phyloP scores from a whole-genome alignment of 768 basidiomycete genomes.

The Leucocoprinus leucothites region DNA sequence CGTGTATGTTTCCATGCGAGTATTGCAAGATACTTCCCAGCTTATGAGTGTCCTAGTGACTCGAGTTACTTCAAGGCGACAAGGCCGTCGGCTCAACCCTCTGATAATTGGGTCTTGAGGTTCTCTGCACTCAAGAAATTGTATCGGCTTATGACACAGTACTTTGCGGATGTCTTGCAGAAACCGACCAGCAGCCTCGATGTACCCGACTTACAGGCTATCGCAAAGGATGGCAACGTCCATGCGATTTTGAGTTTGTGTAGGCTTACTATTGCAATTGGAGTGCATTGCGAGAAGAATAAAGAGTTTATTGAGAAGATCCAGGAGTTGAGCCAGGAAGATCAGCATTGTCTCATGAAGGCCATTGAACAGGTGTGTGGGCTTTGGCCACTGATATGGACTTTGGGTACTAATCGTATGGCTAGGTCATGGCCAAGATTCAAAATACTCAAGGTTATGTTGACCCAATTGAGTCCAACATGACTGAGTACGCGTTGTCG shows the following conservation, averaged over 20 bases:
- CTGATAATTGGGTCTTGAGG: slow-evolving; percentile 89
- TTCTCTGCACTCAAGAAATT: slow-evolving; percentile 81
- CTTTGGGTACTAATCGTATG: background rate
- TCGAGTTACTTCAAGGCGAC: slow-evolving; percentile 69
- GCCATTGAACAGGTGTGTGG: slow-evolving; percentile 83
- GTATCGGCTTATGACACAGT: slow-evolving; percentile 86
- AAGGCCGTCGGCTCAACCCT: slow-evolving; percentile 55
- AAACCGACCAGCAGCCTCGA: slow-evolving; percentile 75
- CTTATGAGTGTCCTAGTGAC: slow-evolving; percentile 49
- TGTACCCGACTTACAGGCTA: slow-evolving; percentile 84
- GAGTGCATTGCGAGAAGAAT: slow-evolving; percentile 87
- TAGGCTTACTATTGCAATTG: slow-evolving; percentile 78
- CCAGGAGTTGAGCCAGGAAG: slow-evolving; percentile 73
- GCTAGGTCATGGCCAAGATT: slow-evolving; percentile 76
- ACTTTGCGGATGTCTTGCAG: slow-evolving; percentile 80
- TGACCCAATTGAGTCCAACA: slow-evolving; percentile 53
- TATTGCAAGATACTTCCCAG: background rate
- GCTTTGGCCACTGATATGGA: background rate
- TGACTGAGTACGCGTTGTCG: slow-evolving; percentile 69
- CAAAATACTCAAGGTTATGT: slow-evolving; percentile 44
- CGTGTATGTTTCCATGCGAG: slow-evolving; percentile 50
- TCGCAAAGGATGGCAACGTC: slow-evolving; percentile 74
- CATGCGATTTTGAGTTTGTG: slow-evolving; percentile 71
- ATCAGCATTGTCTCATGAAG: slow-evolving; percentile 90
- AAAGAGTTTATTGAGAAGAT: slow-evolving; percentile 89